Base-by-base conservation (phyloP, 169 alveolate genomes). In the Plasmodium cynomolgi region DNA sequence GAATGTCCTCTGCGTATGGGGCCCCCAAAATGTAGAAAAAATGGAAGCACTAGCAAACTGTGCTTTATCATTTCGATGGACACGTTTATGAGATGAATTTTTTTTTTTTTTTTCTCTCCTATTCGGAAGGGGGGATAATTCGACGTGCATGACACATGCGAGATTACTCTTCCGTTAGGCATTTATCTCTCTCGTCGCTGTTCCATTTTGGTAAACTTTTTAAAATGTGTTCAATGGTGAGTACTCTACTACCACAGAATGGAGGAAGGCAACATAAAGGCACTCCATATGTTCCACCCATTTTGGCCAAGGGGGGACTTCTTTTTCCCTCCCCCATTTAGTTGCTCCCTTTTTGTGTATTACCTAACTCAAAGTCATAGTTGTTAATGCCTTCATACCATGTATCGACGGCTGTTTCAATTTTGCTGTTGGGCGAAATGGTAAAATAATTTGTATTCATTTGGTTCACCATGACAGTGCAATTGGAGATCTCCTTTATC, bases 311-410 rank as follows among this genome's bases (percentile, higher is more conserved):
- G 13, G 13, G 75, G 13, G 13, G 75, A n/a, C 33, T 62, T 62
- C 33, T n/a, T 34, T 29, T n/a, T 29, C 83, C 56, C 11, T 29
- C 26, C 17, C n/a, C 31, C 83, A 5, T 81, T 81, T 85, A 11
- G n/a, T 41, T 85, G 34, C 39, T 75, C 80, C 68, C 58, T 31
- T 77, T 34, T 85, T 20, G 31, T 17, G 20, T 26, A 23, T 44
- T 68, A 88, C 94, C 94, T 62, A 88, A 79, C 56, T 88, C 94
- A 79, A 88, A 88, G 58, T 88, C 94, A 80, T 88, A 88, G 50
- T 88, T 54, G 44, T 80, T 88, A 80, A 88, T 88, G 13, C 94
- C 94, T 47, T 88, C 94, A 88, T 88, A 88, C 94, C 94, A 88
- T 62, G 83, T 23, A 88, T 88, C 72, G 8, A 88, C 94, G 8